Evolutionary conservation across 2,329 filamentous ascomycete species (phyloP).

Genomic region (Cladorrhinum sp.): DNA sequence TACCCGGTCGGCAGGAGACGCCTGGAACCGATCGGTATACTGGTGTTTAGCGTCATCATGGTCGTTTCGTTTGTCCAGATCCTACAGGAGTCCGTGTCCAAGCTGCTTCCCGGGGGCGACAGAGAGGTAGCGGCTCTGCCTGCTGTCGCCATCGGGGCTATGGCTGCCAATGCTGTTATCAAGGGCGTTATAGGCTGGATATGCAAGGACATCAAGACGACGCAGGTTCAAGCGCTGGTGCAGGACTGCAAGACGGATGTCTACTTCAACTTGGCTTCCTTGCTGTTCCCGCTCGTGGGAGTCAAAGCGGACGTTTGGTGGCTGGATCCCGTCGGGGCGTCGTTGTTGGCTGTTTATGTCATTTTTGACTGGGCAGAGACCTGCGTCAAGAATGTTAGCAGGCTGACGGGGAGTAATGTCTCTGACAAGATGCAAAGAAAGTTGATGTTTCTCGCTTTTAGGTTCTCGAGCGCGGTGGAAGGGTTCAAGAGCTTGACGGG

Average conservation of each 20-base stretch:
- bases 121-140: slow-evolving; percentile 46
- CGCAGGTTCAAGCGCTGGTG: slow-evolving; percentile 60
- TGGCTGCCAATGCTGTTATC: slow-evolving; percentile 55
- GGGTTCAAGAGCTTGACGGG: slow-evolving; percentile 54
- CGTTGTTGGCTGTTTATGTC: slow-evolving; percentile 62
- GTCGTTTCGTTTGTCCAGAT: slow-evolving; percentile 61
- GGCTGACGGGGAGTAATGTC: slow-evolving; percentile 57
- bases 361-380: slow-evolving; percentile 68
- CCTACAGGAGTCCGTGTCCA: slow-evolving; percentile 57
- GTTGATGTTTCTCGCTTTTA: slow-evolving; percentile 57
- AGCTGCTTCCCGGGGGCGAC: slow-evolving; percentile 48
- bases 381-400: slow-evolving; percentile 56
- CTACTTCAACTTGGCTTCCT: slow-evolving; percentile 61
- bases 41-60: slow-evolving; percentile 64
- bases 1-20: slow-evolving; percentile 58
- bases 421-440: slow-evolving; percentile 51
- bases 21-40: slow-evolving; percentile 59
- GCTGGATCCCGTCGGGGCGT: slow-evolving; percentile 62
- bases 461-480: slow-evolving; percentile 51
- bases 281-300: slow-evolving; percentile 62
- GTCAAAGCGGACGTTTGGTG: slow-evolving; percentile 60
- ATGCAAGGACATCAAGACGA: slow-evolving; percentile 59
- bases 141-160: slow-evolving; percentile 52
- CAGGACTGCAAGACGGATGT: slow-evolving; percentile 65
- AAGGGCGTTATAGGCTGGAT: slow-evolving; percentile 61